A percentile compares a stretch with the other conserved stretches of the same genome.
Conservation (phyloP, 140 eudicot species). For the Ambrosia hybrid region DNA sequence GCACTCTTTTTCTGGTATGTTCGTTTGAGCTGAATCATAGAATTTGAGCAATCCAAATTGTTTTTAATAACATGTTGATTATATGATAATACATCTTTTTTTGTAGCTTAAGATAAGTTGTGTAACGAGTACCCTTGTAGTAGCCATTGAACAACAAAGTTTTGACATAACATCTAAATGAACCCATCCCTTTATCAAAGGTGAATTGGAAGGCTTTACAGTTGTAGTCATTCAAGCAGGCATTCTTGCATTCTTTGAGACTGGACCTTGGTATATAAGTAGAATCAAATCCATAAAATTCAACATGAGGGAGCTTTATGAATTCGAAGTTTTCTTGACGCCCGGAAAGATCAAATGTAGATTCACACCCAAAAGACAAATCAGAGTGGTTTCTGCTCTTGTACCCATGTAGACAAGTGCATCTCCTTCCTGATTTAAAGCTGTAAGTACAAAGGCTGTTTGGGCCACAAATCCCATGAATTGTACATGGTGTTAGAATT, state of each 20-base stretch:
- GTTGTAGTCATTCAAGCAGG: background rate
- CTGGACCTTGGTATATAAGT: background rate
- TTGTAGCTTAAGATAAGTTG: conserved; percentile 25
- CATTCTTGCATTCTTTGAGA: conserved; percentile 16
- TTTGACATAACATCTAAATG: conserved; percentile 21
- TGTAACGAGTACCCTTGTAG: background rate
- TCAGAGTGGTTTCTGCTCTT: conserved; percentile 16
- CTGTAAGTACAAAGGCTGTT: too few relatives aligned
- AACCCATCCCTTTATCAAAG: rapidly evolving
- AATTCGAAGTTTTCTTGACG: background rate
- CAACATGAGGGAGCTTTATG: too few relatives aligned
- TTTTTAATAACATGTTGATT: background rate
- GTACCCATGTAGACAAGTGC: conserved; percentile 37
- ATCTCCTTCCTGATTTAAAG: conserved; percentile 21
- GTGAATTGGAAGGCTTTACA: conserved; percentile 30
- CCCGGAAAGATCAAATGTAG: background rate
- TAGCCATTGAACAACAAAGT: conserved; percentile 15
- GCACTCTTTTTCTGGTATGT: too few relatives aligned
- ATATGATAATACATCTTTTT: background rate
- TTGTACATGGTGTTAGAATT: conserved; percentile 23
- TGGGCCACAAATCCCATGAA: conserved; percentile 49
- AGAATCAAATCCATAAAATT: conserved; percentile 4
- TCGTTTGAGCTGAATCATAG: too few relatives aligned
- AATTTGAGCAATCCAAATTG: conserved; percentile 17
- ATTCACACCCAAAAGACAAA: conserved; percentile 5